phyloP scores from a whole-genome alignment of 2,329 filamentous ascomycete species.

The Paecilomyces niveus region DNA sequence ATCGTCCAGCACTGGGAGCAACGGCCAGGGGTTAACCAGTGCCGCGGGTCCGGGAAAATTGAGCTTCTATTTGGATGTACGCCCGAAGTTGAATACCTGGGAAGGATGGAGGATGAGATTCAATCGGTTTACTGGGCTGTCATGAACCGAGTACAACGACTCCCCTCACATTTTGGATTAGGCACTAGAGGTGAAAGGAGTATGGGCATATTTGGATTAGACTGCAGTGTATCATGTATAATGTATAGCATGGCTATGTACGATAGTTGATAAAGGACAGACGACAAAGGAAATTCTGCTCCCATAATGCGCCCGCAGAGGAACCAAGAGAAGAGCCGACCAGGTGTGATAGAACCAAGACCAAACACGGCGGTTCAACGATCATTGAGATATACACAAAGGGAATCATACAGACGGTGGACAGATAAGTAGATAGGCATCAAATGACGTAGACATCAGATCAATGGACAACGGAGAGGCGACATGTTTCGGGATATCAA shows the following conservation, averaged over 20 bases:
- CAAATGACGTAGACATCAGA: constrained; percentile 8
- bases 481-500: constrained; percentile 32
- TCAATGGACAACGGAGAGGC: constrained; percentile 7
- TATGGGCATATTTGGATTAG: constrained; percentile 7
- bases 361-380: background rate
- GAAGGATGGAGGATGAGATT: constrained; percentile 55
- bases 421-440: background rate
- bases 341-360: background rate
- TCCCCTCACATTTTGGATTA: constrained; percentile 1
- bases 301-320: constrained; percentile 1
- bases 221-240: constrained; percentile 13
- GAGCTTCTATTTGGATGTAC: constrained; percentile 59
- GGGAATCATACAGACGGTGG: constrained; percentile 2
- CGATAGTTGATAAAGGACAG: constrained; percentile 14
- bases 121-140: constrained; percentile 41
- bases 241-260: constrained; percentile 30
- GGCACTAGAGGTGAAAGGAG: constrained; percentile 20
- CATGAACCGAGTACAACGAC: constrained; percentile 2
- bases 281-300: background rate
- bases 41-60: constrained; percentile 36
- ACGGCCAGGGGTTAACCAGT: constrained; percentile 20
- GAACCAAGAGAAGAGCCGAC: background rate
- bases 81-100: constrained; percentile 58
- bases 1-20: constrained; percentile 24
- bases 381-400: background rate